Base-by-base conservation (phyloP, 2,329 filamentous ascomycete genomes). In the Periglandula ipomoeae region DNA sequence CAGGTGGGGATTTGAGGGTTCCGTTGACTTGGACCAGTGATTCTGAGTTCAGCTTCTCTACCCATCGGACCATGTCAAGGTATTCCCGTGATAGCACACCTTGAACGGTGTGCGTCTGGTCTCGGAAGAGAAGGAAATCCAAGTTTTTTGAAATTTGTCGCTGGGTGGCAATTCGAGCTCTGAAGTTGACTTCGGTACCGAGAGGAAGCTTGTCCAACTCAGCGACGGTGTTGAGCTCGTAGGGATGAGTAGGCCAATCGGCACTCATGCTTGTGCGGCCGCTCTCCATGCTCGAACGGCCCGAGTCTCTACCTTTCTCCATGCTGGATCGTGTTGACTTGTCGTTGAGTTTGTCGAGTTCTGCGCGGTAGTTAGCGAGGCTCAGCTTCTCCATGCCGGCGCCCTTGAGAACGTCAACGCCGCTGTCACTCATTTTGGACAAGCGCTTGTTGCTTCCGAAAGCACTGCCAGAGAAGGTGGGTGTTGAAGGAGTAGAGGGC, bases 81-180 rank as follows among this genome's bases (percentile, higher is more conserved):
- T 59, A 70, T 53, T 63, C 65, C 56, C 63, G 64, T 48, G 64
- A 53, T 15, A 96, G 71, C 3, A 95, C 87, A 53, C 88, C 89
- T 65, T 96, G 90, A 46, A 95, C 80, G 22, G 89, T 93, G 55
- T 79, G 75, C 11, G 86, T 82, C 67, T 90, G 85, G 67, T 95
- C 88, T 48, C 90, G 84, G 61, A 95, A 85, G 50, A 95, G 78
- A 39, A 95, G 71, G 65, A 95, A 95, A 58, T 89, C 87, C 30
- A 95, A 74, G 56, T 86, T 84, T 57, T 87, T 78, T 61, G 88
- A 91, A 70, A 95, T 78, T 57, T 85, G 84, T 42, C 90, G 82
- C 50, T 93, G 75, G 49, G 89, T 87, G 53, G 67, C 59, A 37
- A 69, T 68, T 42, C 67, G 64, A 34, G 67, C 69, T 49, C 69